A percentile compares a stretch with the other conserved stretches of the same genome.
These are phyloP conservation scores for Waltergamsia citrina DNA, from an alignment of 2,329 filamentous ascomycete species.

Conservation along the genomic window DNA sequence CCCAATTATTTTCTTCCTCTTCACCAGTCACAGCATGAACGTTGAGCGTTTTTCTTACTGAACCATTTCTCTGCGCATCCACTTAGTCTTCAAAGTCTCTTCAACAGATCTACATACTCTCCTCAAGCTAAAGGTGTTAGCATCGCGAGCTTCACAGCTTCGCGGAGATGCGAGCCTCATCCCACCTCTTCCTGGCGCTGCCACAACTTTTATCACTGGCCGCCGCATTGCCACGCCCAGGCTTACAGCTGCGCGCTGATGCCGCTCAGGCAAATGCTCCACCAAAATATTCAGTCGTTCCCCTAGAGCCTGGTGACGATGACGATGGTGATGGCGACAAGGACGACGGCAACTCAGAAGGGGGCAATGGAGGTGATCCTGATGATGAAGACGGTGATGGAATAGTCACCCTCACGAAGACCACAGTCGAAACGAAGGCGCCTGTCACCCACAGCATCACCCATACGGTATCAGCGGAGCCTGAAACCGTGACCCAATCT, in stretches of 20 bases:
- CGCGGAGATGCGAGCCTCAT: conserved; percentile 19
- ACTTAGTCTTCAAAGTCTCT: neutral
- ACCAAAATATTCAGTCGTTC: conserved; percentile 27
- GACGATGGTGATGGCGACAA: conserved; percentile 8
- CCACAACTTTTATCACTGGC: conserved; percentile 7
- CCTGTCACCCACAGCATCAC: conserved; percentile 17
- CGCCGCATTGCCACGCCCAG: conserved; percentile 15
- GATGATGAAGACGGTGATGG: conserved; percentile 9
- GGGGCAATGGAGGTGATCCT: conserved; percentile 6
- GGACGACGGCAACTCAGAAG: conserved; percentile 3
- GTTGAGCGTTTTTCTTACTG: too few species aligned
- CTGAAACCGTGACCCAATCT: conserved; percentile 16
- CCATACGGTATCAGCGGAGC: conserved; percentile 8
- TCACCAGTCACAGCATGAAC: neutral
- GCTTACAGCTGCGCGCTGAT: conserved; percentile 12
- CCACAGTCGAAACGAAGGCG: conserved; percentile 17
- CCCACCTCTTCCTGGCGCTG: conserved; percentile 18
- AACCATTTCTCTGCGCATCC: neutral
- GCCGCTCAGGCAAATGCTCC: conserved; percentile 8
- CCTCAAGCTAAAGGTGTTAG: too few species aligned
- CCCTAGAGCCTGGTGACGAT: conserved; percentile 21
- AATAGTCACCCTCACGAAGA: conserved; percentile 23
- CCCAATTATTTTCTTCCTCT: neutral
- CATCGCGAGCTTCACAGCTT: too few species aligned
- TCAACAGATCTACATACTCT: neutral